A percentile compares a stretch with the other conserved stretches of the same genome.
Conservation (phyloP, 2,329 filamentous ascomycete species). For the Simplicillium sp. region DNA sequence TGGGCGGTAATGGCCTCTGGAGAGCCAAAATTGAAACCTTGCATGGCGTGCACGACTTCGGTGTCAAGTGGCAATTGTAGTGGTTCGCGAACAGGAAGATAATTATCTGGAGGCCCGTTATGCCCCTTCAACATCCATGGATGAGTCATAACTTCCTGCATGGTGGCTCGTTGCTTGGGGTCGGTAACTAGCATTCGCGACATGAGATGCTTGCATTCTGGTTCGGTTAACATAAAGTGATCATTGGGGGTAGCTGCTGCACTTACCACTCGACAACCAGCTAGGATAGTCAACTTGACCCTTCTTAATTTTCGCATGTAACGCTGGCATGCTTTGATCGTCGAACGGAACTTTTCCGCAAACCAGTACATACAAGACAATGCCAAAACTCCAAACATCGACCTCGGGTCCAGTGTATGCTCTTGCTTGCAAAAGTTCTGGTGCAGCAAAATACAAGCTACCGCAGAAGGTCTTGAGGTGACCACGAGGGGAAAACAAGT, state of each 20-base stretch:
- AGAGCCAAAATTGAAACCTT: constrained; percentile 92
- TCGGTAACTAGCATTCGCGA: constrained; percentile 95
- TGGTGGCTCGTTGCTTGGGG: constrained; percentile 72
- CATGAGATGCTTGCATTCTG: constrained; percentile 90
- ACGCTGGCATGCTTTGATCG: constrained; percentile 96
- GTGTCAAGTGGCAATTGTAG: constrained; percentile 75
- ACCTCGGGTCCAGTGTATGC: constrained; percentile 95
- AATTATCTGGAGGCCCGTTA: constrained; percentile 77
- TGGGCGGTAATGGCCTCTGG: constrained; percentile 75
- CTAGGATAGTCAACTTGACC: constrained; percentile 91
- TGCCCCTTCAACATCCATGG: constrained; percentile 96
- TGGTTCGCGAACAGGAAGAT: constrained; percentile 73
- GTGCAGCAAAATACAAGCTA: constrained; percentile 94
- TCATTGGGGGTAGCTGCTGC: neutral
- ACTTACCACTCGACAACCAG: constrained; percentile 79
- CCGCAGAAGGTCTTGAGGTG: constrained; percentile 96
- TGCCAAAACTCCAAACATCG: constrained; percentile 97
- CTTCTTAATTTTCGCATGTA: constrained; percentile 98
- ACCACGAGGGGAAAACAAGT: constrained; percentile 77
- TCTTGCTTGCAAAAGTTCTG: constrained; percentile 84
- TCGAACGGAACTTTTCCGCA: constrained; percentile 98
- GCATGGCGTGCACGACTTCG: constrained; percentile 86
- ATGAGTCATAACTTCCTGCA: constrained; percentile 88
- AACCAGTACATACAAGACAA: constrained; percentile 92
- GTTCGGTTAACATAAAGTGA: constrained; percentile 22